Evolutionary conservation across 83 land plant species (phyloP).

Genomic region (Thuja plicata): DNA sequence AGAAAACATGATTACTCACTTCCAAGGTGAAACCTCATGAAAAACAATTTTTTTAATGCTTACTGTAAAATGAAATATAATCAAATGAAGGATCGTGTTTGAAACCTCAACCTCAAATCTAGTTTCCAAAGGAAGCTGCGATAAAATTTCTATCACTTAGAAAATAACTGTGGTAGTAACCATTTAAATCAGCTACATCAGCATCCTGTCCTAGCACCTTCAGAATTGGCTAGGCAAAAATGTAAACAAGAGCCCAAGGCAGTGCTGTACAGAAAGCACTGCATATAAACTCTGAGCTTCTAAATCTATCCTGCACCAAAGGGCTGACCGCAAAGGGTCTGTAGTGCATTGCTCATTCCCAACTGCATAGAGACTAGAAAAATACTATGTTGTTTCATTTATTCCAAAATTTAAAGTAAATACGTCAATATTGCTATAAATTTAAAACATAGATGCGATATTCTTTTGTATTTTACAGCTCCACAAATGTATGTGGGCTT

Average conservation of each 20-base stretch:
- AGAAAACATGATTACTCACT: too few relatives aligned
- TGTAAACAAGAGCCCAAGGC: conserved; percentile 17
- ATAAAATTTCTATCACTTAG: too few relatives aligned
- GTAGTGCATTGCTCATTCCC: conserved; percentile 70
- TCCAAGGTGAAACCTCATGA: too few relatives aligned
- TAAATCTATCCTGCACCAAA: conserved; percentile 45
- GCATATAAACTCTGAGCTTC: conserved; percentile 69
- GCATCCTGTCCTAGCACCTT: too few relatives aligned
- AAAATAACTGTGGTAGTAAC: too few relatives aligned
- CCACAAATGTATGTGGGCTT: background rate
- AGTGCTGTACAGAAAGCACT: conserved; percentile 26
- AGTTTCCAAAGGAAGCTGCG: too few relatives aligned
- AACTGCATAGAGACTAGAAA: conserved; percentile 20
- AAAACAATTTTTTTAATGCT: too few relatives aligned
- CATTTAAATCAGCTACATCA: too few relatives aligned
- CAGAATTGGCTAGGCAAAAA: too few relatives aligned
- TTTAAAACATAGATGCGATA: background rate
- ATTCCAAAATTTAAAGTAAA: background rate
- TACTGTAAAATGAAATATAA: too few relatives aligned
- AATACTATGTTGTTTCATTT: background rate
- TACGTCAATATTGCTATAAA: background rate
- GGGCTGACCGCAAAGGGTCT: conserved; percentile 71
- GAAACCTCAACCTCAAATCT: too few relatives aligned
- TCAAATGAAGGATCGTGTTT: too few relatives aligned
- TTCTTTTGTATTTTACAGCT: background rate